Conservation (phyloP, 352 stramenopile species). For the Blastocystis sp. region DNA sequence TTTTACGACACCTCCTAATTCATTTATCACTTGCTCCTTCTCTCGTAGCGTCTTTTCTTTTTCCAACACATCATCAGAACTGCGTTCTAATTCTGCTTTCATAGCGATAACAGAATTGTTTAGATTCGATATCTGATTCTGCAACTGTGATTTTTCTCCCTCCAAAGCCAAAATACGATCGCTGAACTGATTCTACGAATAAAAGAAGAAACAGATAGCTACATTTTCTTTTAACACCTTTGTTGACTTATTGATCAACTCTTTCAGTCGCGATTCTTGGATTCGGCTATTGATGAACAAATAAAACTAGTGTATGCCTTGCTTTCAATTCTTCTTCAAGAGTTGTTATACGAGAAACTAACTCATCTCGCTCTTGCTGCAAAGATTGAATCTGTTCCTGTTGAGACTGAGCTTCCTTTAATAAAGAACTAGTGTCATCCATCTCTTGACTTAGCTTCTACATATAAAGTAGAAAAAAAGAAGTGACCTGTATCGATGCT, state of each 20-base stretch:
- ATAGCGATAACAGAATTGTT: slow-evolving; percentile 13
- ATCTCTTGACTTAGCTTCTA: not conserved
- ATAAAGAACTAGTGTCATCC: not conserved
- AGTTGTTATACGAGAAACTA: not conserved
- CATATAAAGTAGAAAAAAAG: not conserved
- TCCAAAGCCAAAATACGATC: not conserved
- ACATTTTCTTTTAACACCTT: slow-evolving; percentile 53
- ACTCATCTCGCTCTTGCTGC: not conserved
- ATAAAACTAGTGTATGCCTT: not conserved
- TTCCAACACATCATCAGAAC: not conserved
- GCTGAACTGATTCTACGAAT: slow-evolving; percentile 1
- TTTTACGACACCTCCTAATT: slow-evolving; percentile 18
- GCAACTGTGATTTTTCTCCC: slow-evolving; percentile 12
- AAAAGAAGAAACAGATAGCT: not conserved
- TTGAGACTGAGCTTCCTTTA: not conserved
- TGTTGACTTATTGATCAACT: slow-evolving; percentile 11
- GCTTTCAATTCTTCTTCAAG: slow-evolving; percentile 17
- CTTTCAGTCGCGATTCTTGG: slow-evolving; percentile 43
- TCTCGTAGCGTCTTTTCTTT: not conserved
- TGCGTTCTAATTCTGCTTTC: not conserved
- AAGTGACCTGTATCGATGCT: not conserved
- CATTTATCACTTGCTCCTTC: slow-evolving; percentile 38
- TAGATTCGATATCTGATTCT: slow-evolving; percentile 15
- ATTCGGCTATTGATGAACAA: not conserved
- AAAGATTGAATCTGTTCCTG: not conserved